These are phyloP conservation scores for Leccinellum rugosiceps DNA, from an alignment of 768 basidiomycete species.

Conservation along the genomic window DNA sequence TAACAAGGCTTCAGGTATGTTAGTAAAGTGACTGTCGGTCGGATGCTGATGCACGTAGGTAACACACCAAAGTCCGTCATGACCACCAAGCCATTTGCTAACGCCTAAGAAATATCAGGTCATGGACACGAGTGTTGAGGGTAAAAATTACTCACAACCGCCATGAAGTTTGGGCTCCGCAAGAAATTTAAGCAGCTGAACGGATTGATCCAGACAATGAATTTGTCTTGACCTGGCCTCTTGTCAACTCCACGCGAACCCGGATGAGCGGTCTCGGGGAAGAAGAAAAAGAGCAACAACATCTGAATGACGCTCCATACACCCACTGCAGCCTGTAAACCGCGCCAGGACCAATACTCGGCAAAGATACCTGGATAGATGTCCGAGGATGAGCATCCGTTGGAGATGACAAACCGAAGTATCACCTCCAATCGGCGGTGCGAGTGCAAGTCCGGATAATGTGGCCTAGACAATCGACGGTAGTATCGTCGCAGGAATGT, in stretches of 20 bases:
- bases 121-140: neutral
- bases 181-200: constrained; percentile 48
- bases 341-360: constrained; percentile 64
- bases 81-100: constrained; percentile 34
- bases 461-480: constrained; percentile 31
- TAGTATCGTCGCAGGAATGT: neutral
- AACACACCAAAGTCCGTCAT: constrained; percentile 36
- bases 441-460: constrained; percentile 58
- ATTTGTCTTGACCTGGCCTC: constrained; percentile 13
- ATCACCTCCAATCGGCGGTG: constrained; percentile 55
- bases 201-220: constrained; percentile 56
- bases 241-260: constrained; percentile 54
- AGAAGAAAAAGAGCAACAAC: constrained; percentile 38
- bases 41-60: neutral
- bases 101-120: constrained; percentile 33
- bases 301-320: constrained; percentile 39
- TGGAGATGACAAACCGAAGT: neutral
- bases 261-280: constrained; percentile 72
- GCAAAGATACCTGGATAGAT: constrained; percentile 41
- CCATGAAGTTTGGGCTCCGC: constrained; percentile 56
- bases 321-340: constrained; percentile 50
- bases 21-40: neutral
- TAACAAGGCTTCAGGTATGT: constrained; percentile 37
- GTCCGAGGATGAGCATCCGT: neutral
- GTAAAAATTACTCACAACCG: constrained; percentile 46